phyloP scores from a whole-genome alignment of 2,329 filamentous ascomycete genomes.

The Sporothrix brasiliensis region DNA sequence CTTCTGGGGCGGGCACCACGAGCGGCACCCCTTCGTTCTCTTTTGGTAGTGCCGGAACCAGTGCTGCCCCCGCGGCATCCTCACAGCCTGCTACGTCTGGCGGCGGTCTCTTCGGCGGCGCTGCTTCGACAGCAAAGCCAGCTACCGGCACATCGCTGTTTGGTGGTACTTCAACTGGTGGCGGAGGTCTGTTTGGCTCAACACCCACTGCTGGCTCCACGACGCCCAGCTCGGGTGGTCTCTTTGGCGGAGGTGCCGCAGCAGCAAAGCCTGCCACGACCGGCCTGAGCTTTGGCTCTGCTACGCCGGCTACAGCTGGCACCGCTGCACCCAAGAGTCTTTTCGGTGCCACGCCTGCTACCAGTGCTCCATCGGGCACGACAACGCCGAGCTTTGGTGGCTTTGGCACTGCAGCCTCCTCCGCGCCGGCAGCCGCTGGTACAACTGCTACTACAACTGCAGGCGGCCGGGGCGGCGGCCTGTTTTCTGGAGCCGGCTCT shows the following conservation, averaged over 20 bases:
- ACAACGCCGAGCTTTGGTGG: conserved; percentile 27
- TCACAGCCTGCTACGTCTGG: conserved; percentile 35
- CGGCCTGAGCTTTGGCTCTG: conserved; percentile 27
- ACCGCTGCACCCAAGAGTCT: conserved; percentile 18
- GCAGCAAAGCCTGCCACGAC: conserved; percentile 31
- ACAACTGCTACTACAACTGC: conserved; percentile 25
- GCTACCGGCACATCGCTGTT: conserved; percentile 25
- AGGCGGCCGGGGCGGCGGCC: conserved; percentile 13
- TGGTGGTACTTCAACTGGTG: conserved; percentile 24
- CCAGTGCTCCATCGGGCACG: background rate
- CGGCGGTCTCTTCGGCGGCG: conserved; percentile 28
- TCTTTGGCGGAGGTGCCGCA: conserved; percentile 43
- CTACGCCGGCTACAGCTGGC: conserved; percentile 13
- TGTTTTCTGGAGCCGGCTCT: conserved; percentile 36
- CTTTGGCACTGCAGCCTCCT: conserved; percentile 8
- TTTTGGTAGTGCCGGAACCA: conserved; percentile 43
- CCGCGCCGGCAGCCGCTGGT: background rate
- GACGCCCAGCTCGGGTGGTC: conserved; percentile 32
- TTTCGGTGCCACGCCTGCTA: conserved; percentile 1
- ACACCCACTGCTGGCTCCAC: background rate
- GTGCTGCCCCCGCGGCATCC: conserved; percentile 38
- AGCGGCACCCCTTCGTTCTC: conserved; percentile 28
- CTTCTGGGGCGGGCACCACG: conserved; percentile 11
- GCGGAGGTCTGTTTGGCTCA: conserved; percentile 31
- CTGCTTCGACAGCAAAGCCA: conserved; percentile 2